phyloP scores from a whole-genome alignment of 202 grass and related monocot genomes.

The Carex sylvatica region DNA sequence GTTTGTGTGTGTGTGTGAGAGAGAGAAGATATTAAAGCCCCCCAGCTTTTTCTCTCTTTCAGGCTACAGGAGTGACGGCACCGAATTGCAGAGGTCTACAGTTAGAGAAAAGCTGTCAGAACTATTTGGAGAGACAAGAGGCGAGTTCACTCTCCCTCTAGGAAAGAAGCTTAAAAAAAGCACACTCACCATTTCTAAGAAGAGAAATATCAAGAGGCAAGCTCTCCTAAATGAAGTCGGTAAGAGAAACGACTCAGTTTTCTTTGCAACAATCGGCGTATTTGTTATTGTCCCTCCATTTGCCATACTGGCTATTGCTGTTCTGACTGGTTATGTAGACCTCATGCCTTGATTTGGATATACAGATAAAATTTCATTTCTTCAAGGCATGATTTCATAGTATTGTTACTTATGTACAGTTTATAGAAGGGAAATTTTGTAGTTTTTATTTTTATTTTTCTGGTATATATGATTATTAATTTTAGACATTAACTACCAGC shows the following conservation, averaged over 20 bases:
- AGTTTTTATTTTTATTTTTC: not conserved
- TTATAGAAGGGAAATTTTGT: conserved; percentile 21
- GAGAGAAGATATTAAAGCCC: not conserved
- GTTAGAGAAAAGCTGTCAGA: conserved; percentile 61
- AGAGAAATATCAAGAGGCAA: conserved; percentile 88
- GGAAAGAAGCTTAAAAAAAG: conserved; percentile 71
- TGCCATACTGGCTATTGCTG: conserved; percentile 60
- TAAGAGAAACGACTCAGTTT: conserved; percentile 67
- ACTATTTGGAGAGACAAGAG: conserved; percentile 39
- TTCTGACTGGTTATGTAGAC: conserved; percentile 70
- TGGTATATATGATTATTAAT: not conserved
- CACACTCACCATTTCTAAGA: conserved; percentile 54
- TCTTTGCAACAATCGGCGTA: conserved; percentile 66
- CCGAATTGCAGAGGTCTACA: conserved; percentile 19
- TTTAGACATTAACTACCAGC: not conserved
- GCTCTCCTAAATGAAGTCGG: conserved; percentile 62
- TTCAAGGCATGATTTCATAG: not conserved
- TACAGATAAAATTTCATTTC: conserved; percentile 1
- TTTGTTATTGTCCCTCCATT: conserved; percentile 74
- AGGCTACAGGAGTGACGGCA: conserved; percentile 13
- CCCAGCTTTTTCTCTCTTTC: not conserved
- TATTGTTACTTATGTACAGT: conserved; percentile 7
- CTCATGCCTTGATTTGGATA: conserved; percentile 55
- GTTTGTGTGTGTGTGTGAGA: not conserved
- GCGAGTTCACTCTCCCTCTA: conserved; percentile 65